These are phyloP conservation scores for Radiomyces spectabilis DNA, from an alignment of 192 early-diverging fungal species.

Conservation along the genomic window DNA sequence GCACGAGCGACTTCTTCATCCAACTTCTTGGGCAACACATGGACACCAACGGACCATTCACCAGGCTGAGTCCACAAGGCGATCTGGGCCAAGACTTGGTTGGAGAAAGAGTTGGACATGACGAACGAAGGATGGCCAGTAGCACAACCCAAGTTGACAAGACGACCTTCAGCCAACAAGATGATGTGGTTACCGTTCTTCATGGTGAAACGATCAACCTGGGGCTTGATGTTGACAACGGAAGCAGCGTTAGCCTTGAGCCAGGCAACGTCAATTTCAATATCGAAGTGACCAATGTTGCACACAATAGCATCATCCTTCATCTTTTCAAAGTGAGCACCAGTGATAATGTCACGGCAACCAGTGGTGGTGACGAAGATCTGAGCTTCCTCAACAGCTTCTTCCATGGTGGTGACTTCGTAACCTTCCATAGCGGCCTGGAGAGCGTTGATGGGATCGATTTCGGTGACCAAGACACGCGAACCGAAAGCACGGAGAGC, in stretches of 20 bases:
- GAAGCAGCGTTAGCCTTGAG: constrained; percentile 87
- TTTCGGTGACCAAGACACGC: constrained; percentile 95
- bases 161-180: constrained; percentile 96
- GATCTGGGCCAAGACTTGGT: constrained; percentile 98
- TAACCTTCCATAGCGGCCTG: constrained; percentile 99
- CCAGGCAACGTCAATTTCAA: constrained; percentile 99
- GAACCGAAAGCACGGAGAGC: constrained; percentile 97
- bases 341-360: constrained; percentile 96
- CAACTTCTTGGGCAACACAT: constrained; percentile 97
- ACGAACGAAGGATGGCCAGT: constrained; percentile 99
- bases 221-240: constrained; percentile 95
- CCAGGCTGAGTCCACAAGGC: constrained; percentile 92
- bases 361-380: constrained; percentile 99
- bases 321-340: constrained; percentile 88
- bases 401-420: constrained; percentile 99
- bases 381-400: constrained; percentile 83
- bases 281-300: constrained; percentile 99
- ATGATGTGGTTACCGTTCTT: constrained; percentile 90
- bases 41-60: constrained; percentile 90
- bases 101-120: constrained; percentile 99
- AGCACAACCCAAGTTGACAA: constrained; percentile 99
- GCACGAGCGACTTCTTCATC: constrained; percentile 98
- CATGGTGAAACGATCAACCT: constrained; percentile 95
- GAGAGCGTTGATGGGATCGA: constrained; percentile 99
- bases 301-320: constrained; percentile 98